phyloP scores from a whole-genome alignment of 1,139 yeast genomes.

The Pichia sp. region DNA sequence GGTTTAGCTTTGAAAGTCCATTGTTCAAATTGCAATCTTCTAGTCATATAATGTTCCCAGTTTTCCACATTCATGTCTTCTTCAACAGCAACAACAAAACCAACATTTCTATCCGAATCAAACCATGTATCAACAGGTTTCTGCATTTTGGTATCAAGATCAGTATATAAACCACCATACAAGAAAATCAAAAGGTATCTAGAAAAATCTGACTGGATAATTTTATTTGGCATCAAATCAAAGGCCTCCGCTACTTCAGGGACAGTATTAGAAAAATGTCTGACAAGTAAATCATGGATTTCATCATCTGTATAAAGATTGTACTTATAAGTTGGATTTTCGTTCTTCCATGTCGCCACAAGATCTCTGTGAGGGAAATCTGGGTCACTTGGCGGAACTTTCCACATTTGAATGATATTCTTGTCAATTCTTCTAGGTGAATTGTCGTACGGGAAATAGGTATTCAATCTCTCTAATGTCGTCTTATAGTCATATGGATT shows the following conservation, averaged over 20 bases:
- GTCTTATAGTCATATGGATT: constrained; percentile 27
- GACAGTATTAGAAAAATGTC: constrained; percentile 28
- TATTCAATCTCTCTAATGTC: constrained; percentile 25
- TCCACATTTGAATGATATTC: constrained; percentile 99
- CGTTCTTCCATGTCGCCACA: constrained; percentile 42
- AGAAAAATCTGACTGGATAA: constrained; percentile 48
- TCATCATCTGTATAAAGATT: constrained; percentile 53
- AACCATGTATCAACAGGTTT: constrained; percentile 30
- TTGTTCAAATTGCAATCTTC: constrained; percentile 38
- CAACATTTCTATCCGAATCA: constrained; percentile 33
- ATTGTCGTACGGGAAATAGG: constrained; percentile 27
- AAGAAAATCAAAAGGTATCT: constrained; percentile 45
- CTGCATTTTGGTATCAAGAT: constrained; percentile 39
- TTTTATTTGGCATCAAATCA: constrained; percentile 45
- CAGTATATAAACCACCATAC: constrained; percentile 51
- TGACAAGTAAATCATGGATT: constrained; percentile 22
- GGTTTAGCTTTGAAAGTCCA: constrained; percentile 41
- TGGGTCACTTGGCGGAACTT: constrained; percentile 51
- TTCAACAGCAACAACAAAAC: constrained; percentile 28
- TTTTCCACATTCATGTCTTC: constrained; percentile 30
- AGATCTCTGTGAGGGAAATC: constrained; percentile 47
- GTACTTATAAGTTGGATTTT: constrained; percentile 59
- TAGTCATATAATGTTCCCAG: constrained; percentile 31
- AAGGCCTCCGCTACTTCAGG: constrained; percentile 49
- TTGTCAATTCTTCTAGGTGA: constrained; percentile 60